Evolutionary conservation across 2,329 filamentous ascomycete genomes (phyloP).

Genomic region (Fusarium ramigenum): DNA sequence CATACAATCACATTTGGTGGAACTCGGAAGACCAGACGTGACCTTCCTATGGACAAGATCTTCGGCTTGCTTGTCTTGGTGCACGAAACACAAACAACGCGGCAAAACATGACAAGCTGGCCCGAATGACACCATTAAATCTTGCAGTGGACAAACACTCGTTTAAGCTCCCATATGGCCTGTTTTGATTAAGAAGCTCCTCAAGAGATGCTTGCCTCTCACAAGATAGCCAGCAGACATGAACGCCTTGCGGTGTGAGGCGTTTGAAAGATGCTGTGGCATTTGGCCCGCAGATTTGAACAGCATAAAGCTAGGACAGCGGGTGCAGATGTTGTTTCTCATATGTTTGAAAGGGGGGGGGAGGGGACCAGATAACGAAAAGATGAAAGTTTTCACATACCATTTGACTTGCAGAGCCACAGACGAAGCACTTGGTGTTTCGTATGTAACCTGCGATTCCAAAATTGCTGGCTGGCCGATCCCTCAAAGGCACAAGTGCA

Average conservation of each 20-base stretch:
- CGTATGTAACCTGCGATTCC: neutral
- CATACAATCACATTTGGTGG: conserved; percentile 26
- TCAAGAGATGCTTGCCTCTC: conserved; percentile 12
- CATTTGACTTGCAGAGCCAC: neutral
- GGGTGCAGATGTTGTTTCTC: neutral
- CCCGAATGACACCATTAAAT: conserved; percentile 22
- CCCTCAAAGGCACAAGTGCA: neutral
- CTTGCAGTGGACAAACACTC: conserved; percentile 27
- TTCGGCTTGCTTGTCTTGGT: conserved; percentile 20
- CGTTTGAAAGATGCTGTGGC: neutral
- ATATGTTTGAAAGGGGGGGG: neutral
- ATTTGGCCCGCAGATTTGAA: neutral
- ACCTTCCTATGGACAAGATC: conserved; percentile 15
- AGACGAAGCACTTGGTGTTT: neutral
- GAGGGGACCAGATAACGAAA: neutral
- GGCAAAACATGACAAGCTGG: conserved; percentile 15
- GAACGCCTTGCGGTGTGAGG: neutral
- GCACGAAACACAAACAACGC: conserved; percentile 22
- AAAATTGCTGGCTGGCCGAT: neutral
- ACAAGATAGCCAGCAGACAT: neutral
- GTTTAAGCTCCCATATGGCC: conserved; percentile 2
- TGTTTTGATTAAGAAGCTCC: neutral
- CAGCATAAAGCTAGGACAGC: neutral
- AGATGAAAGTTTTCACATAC: conserved; percentile 19
- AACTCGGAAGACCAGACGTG: conserved; percentile 21